phyloP scores from a whole-genome alignment of 768 basidiomycete species.

The Lactarius vividus region DNA sequence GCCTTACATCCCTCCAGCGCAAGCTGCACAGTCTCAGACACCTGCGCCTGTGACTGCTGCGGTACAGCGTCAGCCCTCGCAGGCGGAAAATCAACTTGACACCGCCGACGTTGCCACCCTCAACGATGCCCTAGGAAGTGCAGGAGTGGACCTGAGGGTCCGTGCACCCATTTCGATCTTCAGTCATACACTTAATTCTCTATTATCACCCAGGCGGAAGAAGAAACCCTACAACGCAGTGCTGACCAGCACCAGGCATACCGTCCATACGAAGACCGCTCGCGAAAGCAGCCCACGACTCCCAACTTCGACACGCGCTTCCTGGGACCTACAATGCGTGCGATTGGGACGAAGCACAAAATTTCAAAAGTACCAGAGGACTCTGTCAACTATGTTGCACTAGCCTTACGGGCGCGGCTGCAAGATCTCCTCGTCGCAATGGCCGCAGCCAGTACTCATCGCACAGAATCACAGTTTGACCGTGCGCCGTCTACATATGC shows the following conservation, averaged over 20 bases:
- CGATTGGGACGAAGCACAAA: conserved; percentile 65
- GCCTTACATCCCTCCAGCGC: conserved; percentile 28
- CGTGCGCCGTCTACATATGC: conserved; percentile 63
- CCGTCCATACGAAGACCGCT: conserved; percentile 72
- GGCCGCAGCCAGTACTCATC: conserved; percentile 65
- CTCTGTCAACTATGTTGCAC: conserved; percentile 70
- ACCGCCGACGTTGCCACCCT: conserved; percentile 72
- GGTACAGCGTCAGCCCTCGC: conserved; percentile 14
- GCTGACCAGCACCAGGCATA: conserved; percentile 61
- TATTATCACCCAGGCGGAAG: conserved; percentile 62
- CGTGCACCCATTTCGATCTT: conserved; percentile 27
- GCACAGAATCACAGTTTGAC: conserved; percentile 68
- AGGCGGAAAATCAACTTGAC: conserved; percentile 40
- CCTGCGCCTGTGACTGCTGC: conserved; percentile 23
- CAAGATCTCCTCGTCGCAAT: conserved; percentile 66
- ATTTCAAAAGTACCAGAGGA: conserved; percentile 68
- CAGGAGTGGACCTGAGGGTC: conserved; percentile 82
- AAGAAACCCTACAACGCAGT: conserved; percentile 71
- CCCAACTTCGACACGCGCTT: conserved; percentile 68
- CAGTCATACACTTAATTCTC: background rate
- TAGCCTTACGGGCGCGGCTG: conserved; percentile 73
- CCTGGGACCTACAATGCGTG: conserved; percentile 65
- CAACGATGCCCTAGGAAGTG: conserved; percentile 83
- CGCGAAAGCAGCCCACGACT: conserved; percentile 67
- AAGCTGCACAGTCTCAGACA: conserved; percentile 31